Evolutionary conservation across 345 rosid genomes (phyloP), one percentile per base, ranked within the genome.

Genomic region (Eucalyptus caleyi): DNA sequence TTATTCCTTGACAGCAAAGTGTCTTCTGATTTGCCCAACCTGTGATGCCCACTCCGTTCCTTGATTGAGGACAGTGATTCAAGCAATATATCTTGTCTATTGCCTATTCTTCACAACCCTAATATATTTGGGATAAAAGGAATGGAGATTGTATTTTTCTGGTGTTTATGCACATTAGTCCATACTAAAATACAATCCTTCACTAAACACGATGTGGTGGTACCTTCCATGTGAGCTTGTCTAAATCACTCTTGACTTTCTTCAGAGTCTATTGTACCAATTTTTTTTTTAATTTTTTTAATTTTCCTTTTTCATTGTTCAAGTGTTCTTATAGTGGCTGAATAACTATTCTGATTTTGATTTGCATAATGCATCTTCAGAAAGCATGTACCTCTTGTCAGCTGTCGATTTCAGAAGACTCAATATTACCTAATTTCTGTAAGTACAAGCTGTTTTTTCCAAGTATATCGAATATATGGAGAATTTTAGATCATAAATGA

Each of bases 351-450:
- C 51, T 88, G 56, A 88, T 82, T 83, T 90, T 60, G 62, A 26
- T 90, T 89, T 87, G 87, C 89, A 40, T 50, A 6, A 88, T 91
- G 89, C 37, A 51, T 91, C 92, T 77, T 89, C 97, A 97, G 99
- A 97, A 97, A 93, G 93, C 93, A 45, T 97, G 99, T 93, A 93
- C 91, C 87, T 93, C 95, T 59, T 97, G 99, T 92, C 94, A 96
- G 21, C 95, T 90, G 77, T 92, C 96, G 62, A 92, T 94, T 92
- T 92, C 93, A 23, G 98, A 96, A 89, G 97, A 95, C 88, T 94
- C 93, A 51, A 92, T 94, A 72, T 92, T 95, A 92, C 97, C 97
- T 40, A 97, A 97, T 91, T 96, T 95, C 87, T 95, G 98, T 96
- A 93, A 95, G 98, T 51, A 50, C 50, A 86, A 50, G 12, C 37